Percentiles rank a stretch among this genome's conserved stretches.
Evolutionary conservation across 345 rosid species (phyloP).

Genomic region (Eutrema japonicum): DNA sequence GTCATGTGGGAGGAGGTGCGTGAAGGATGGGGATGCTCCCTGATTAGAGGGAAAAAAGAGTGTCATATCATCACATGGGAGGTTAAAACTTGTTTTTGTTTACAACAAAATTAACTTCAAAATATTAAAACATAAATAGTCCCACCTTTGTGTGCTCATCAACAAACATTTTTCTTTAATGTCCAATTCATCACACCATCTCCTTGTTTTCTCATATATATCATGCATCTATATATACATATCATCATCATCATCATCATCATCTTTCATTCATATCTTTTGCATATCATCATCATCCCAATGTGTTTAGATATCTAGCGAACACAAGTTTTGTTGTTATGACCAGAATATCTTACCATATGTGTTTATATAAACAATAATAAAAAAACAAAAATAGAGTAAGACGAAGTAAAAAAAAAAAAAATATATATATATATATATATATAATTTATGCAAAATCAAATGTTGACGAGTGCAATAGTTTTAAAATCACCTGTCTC

Average conservation of each 20-base stretch:
- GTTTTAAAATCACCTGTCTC: neutral
- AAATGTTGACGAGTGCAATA: constrained; percentile 3
- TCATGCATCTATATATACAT: constrained; percentile 31
- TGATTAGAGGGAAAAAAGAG: constrained; percentile 35
- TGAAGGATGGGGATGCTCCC: constrained; percentile 45
- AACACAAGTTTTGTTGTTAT: neutral
- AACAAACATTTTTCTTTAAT: constrained; percentile 40
- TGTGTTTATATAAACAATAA: neutral
- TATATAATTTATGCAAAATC: neutral
- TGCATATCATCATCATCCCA: constrained; percentile 10
- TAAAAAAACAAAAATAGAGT: neutral
- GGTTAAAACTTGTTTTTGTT: constrained; percentile 32
- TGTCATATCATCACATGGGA: constrained; percentile 48
- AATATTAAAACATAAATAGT: constrained; percentile 35
- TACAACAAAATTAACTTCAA: constrained; percentile 30
- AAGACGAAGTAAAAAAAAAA: neutral
- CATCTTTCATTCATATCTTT: constrained; percentile 19
- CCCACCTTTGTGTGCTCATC: constrained; percentile 44
- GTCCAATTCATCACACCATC: constrained; percentile 43
- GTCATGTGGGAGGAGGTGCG: constrained; percentile 42
- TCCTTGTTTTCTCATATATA: constrained; percentile 38
- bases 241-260: neutral
- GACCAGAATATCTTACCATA: neutral
- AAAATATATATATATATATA: no score
- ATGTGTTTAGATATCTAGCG: neutral